These are phyloP conservation scores for Vitis riparia DNA, from an alignment of 164 flowering plant species.

Conservation along the genomic window DNA sequence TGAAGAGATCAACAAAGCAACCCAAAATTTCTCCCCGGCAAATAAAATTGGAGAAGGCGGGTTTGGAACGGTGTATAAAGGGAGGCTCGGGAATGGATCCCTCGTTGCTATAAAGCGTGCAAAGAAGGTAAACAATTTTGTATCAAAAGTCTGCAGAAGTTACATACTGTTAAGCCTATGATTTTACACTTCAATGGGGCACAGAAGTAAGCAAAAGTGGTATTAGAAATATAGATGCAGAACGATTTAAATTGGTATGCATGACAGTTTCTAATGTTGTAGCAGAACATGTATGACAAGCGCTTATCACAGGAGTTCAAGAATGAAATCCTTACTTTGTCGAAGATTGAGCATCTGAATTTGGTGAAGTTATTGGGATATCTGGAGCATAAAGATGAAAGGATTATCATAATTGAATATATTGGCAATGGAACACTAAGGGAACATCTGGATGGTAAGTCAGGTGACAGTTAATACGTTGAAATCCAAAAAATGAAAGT, in stretches of 20 bases:
- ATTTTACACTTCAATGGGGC: too few species aligned
- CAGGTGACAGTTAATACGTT: background rate
- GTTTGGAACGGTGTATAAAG: conserved; percentile 66
- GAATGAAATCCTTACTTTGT: conserved; percentile 58
- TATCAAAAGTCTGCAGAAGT: too few species aligned
- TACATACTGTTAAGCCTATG: too few species aligned
- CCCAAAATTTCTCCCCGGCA: conserved; percentile 49
- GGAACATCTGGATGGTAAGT: conserved; percentile 75
- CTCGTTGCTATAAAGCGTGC: conserved; percentile 73
- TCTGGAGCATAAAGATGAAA: conserved; percentile 57
- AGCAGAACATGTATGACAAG: conserved; percentile 43
- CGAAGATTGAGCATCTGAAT: conserved; percentile 71
- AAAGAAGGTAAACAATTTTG: conserved; percentile 40
- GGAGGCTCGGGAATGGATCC: conserved; percentile 55
- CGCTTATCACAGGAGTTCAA: conserved; percentile 41
- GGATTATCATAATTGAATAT: conserved; percentile 58
- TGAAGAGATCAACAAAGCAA: conserved; percentile 56
- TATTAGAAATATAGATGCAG: background rate
- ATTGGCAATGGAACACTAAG: conserved; percentile 69
- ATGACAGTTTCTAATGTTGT: conserved; percentile 6
- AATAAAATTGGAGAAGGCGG: conserved; percentile 69
- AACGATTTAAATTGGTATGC: background rate
- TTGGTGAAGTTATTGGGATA: conserved; percentile 66
- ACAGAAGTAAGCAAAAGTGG: background rate
- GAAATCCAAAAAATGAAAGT: background rate